Percentiles rank a stretch among this genome's conserved stretches.
Evolutionary conservation across 179 eudicot species (phyloP).

Genomic region (Spinacia oleracea): DNA sequence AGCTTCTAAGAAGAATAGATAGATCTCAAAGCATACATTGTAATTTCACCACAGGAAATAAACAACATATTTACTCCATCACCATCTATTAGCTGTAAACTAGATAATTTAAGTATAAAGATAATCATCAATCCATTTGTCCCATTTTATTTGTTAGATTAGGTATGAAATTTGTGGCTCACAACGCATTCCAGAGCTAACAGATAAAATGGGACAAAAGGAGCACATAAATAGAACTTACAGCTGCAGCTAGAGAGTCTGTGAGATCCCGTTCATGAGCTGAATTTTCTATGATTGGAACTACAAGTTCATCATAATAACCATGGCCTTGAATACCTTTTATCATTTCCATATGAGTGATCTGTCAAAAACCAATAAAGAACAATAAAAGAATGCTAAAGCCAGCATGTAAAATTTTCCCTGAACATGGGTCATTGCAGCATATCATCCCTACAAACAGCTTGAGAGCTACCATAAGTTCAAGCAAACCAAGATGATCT

Average conservation of each 20-base stretch:
- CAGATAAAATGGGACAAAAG: background rate
- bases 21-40: background rate
- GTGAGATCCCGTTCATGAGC: conserved; percentile 96
- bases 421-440: background rate
- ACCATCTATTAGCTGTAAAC: background rate
- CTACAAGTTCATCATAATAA: conserved; percentile 93
- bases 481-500: background rate
- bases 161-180: background rate
- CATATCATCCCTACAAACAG: background rate
- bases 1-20: background rate
- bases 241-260: conserved; percentile 93
- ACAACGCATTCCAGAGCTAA: background rate
- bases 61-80: conserved; percentile 1
- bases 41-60: background rate
- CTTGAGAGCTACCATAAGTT: background rate
- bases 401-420: background rate
- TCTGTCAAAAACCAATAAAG: conserved; percentile 43
- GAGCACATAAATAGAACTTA: conserved; percentile 33
- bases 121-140: background rate
- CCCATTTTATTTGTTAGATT: background rate
- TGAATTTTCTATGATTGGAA: conserved; percentile 94
- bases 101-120: background rate
- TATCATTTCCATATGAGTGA: conserved; percentile 99
- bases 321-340: conserved; percentile 99
- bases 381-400: background rate